Evolutionary conservation across 495 filamentous ascomycete genomes (phyloP), one percentile per base, ranked within the genome.

Genomic region (Aspergillus carlsbadensis): DNA sequence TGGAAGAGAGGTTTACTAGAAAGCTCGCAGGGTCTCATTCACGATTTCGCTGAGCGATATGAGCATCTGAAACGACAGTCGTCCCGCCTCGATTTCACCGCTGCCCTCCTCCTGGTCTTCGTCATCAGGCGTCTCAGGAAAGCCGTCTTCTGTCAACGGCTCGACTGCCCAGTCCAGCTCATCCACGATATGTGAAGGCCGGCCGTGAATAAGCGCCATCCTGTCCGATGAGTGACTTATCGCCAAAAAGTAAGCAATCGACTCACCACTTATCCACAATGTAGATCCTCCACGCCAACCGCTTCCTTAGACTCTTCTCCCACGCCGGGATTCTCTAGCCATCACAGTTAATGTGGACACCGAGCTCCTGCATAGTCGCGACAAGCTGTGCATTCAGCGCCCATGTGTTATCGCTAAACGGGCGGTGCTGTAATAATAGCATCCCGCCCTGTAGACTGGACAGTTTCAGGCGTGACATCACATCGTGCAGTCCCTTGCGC

Each of bases 1-100:
- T 1, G 6, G 10, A 17, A 10, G 6, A 2, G 21, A 11, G 2
- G 24, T 31, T 21, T 11, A 50, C 47, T 50, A 50, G 34, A 50
- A 50, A 10, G 47, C 47, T 37, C 47, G 47, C 6, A 50, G 47
- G 31, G 37, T 50, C 47, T 50, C 47, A 18, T 50, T 50, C n/a
- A 50, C 47, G 18, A 37, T 50, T 11, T 50, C 31, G 17, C 47
- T 50, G 31, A 50, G 31, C 10, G 47, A 50, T 6, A 50, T 50
- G 15, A 50, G 22, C 47, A 50, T 24, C 10, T 50, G 47, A 22
- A 50, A 50, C 4, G 47, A 50, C 11, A 50, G 15, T 6, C 47
- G 47, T 8, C 47, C 47, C 14, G 47, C 47, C 33, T 50, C 47
- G 1, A 50, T 50, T 37, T 50, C 47, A n/a, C 47, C 34, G 10